Evolutionary conservation across 345 rosid genomes (phyloP), one percentile per base, ranked within the genome.

Genomic region (Stellera chamaejasme): DNA sequence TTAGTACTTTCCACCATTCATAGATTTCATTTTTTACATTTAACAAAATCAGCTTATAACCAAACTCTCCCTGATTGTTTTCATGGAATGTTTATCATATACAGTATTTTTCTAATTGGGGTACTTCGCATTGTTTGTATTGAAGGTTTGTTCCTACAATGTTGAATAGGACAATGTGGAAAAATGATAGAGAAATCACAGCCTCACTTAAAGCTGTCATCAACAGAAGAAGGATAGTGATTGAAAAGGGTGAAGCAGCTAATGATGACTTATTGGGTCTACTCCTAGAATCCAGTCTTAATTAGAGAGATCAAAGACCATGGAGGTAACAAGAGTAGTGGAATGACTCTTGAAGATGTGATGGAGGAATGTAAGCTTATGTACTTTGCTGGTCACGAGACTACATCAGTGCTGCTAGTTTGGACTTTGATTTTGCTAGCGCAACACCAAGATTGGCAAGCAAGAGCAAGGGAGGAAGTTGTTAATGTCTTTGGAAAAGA

Each of bases 311-410:
- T 55, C 1, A 10, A 69, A 59, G 77, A 63, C 48, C 44, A 72
- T n/a, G 68, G 66, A 23, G 53, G 58, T 23, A 53, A 55, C 43
- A 65, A 56, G 46, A 57, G 62, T 4, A 42, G 11, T 45, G 64
- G 74, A 53, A 61, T 71, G 64, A 75, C 61, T 39, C 59, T 52
- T 9, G 66, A 76, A 6, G 94, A 85, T 13, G 73, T 88, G 14
- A 65, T 83, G 11, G 80, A 85, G 43, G 88, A 88, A 48, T 85
- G 88, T 58, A 85, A 75, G 60, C 28, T 79, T 49, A 85, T 85
- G 63, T 85, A 79, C 59, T 63, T 88, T 11, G 78, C 85, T 0
- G 94, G 88, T 19, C 79, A 83, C 32, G 88, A 81, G 69, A 81
- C 96, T 6, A 79, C 86, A 12, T 60, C 88, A 9, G 60, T 48